Conservation (phyloP, 202 grass and related monocot genomes). For the Cymbopogon flexuosus region DNA sequence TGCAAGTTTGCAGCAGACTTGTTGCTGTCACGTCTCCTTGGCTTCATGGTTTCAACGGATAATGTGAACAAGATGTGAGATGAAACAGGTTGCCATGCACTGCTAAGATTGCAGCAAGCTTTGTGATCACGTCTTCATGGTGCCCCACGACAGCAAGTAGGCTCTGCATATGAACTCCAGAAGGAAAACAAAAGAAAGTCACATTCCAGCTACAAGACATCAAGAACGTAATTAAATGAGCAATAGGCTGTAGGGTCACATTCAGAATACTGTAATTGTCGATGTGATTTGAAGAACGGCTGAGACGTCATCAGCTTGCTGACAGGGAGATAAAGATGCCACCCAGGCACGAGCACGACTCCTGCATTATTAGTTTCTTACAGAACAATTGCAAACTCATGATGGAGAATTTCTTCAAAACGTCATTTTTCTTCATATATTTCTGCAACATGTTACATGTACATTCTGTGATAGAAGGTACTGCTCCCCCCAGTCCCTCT, state of each 20-base stretch:
- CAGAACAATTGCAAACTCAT: background rate
- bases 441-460: slow-evolving; percentile 34
- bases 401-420: background rate
- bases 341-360: background rate
- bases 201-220: background rate
- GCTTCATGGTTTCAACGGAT: background rate
- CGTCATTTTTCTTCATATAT: slow-evolving; percentile 9
- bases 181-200: background rate
- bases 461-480: slow-evolving; percentile 25
- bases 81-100: background rate
- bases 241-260: background rate
- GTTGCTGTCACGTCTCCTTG: background rate
- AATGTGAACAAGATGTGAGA: background rate
- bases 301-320: background rate
- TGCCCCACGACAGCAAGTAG: background rate
- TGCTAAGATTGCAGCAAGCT: background rate
- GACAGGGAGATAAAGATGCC: slow-evolving; percentile 17
- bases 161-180: background rate
- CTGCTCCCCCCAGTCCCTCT: slow-evolving; percentile 26
- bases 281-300: background rate
- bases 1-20: background rate
- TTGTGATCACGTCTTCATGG: background rate
- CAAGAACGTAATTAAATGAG: background rate
- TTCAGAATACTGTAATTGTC: background rate
- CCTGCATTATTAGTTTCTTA: background rate